Evolutionary conservation across 257 asterid genomes (phyloP), one percentile per base, ranked within the genome.

Genomic region (Jacaranda mimosifolia): DNA sequence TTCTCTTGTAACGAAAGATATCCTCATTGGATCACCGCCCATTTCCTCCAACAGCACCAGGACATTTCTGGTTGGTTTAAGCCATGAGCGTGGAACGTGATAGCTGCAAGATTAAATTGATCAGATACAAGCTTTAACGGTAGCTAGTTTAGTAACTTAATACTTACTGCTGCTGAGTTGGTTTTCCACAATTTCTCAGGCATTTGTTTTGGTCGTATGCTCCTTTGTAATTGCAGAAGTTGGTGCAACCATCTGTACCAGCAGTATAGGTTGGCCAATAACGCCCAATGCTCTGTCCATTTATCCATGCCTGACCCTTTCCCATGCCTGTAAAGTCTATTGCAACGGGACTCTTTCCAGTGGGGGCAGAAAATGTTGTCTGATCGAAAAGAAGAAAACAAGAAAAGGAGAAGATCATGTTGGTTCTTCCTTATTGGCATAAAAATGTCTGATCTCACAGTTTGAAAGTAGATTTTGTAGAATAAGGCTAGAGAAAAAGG

Each of bases 251-350:
- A 17, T 70, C 77, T 10, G 85, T 46, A 10, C 12, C 18, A 12
- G 93, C 90, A 4, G 9, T 56, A 73, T 81, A 38, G 45, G 89
- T 15, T 39, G 91, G 94, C 97, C 97, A 92, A 69, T 86, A 88
- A 18, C 94, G 97, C 15, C 97, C 97, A 32, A 92, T 86, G 86
- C 96, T 81, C 71, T 92, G 84, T 18, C 97, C 94, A 32, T 92
- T 92, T 52, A 92, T 96, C 96, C 93, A 87, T n/a, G n/a, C n/a
- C n/a, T n/a, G n/a, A n/a, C n/a, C n/a, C n/a, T n/a, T n/a, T n/a
- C n/a, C n/a, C n/a, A n/a, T 79, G 12, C 96, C 89, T 0, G 87
- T 87, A 45, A 89, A 78, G 87, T 92, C 94, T 62, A 92, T 17
- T 7, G 90, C 93, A 45, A 90, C 76, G 0, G 97, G 97, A 49